Evolutionary conservation across 2,329 filamentous ascomycete genomes (phyloP), one percentile per base, ranked within the genome.

Genomic region (Aureobasidium sp.): DNA sequence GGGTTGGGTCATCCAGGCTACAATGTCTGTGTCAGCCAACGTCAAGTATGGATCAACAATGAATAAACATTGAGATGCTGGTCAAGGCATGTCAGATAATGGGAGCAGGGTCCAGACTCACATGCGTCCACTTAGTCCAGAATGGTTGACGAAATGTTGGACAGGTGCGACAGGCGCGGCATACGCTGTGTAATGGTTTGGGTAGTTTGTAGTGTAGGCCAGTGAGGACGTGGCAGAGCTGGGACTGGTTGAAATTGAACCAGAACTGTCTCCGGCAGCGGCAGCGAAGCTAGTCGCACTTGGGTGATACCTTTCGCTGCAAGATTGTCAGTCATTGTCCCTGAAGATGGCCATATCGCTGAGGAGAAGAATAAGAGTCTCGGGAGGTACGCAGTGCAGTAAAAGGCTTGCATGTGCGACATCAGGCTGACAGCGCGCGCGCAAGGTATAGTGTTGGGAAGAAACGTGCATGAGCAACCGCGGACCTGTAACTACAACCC

Each of bases 251-350:
- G 79, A 80, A 68, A 77, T 78, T 66, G 78, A 83, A 69, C 81
- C 81, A 62, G 78, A 80, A 62, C 78, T 81, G 64, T 82, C 81
- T 73, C 84, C 81, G n/a, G 45, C 45, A 63, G 82, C 78, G 63
- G 82, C 78, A 67, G 82, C 77, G 66, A 78, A 76, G 69, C 77
- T 72, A 63, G 75, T 75, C 65, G 77, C 44, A 58, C 44, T 50
- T 41, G 45, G 68, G 64, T 79, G 76, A 71, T 81, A 84, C 70
- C 81, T 83, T 73, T 70, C 54, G 44, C 48, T 63, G 63, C 63
- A 48, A 47, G 42, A 36, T 48, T 52, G 62, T 65, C 53, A 65
- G 62, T 49, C 45, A 61, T 68, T 67, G 66, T 59, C 32, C 30
- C 36, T 50, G 16, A 27, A 21, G 32, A 50, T 25, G 29, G 68